Evolutionary conservation across 2,329 filamentous ascomycete genomes (phyloP), one percentile per base, ranked within the genome.

Genomic region (Cytospora mali): DNA sequence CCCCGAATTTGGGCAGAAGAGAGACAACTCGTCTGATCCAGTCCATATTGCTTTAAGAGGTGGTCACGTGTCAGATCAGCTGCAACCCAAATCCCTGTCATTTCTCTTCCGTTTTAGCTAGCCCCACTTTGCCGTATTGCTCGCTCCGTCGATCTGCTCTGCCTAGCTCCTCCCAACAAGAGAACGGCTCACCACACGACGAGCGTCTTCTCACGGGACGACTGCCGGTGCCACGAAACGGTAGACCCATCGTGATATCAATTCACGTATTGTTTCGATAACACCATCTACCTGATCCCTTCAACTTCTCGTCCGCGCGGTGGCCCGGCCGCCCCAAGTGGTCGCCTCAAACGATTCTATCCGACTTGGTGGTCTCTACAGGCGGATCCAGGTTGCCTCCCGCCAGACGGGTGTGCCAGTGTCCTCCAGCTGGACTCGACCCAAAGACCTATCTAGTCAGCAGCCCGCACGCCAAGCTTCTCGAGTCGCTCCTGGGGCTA

Each of bases 141-240:
- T 31, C 54, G 33, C 60, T 58, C 54, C 53, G 54, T 58, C 54
- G n/a, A 28, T 23, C 55, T 25, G 46, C 54, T 54, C 28, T 25
- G 5, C 28, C 21, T 50, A 46, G 18, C 58, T 33, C 39, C 55
- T 54, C 35, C 33, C 60, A 9, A 33, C 49, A 23, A n/a, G 16
- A 50, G 46, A 53, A 58, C 54, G 61, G 54, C 55, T 49, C 55
- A 58, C 35, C 33, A 53, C 31, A 42, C 53, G 54, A 49, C 48
- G 42, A 35, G 52, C 52, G 58, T 33, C 54, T 56, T 60, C 57
- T 48, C 58, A 60, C 58, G 58, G 58, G 53, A 52, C 58, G 58
- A 60, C 58, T 53, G 53, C 62, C 57, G 62, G 62, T 62, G 55
- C 55, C 59, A 64, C 55, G 54, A 64, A 64, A 64, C 62, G 62